These are phyloP conservation scores for Orbilia oligospora DNA, from an alignment of 2,329 filamentous ascomycete genomes.

Conservation along the genomic window DNA sequence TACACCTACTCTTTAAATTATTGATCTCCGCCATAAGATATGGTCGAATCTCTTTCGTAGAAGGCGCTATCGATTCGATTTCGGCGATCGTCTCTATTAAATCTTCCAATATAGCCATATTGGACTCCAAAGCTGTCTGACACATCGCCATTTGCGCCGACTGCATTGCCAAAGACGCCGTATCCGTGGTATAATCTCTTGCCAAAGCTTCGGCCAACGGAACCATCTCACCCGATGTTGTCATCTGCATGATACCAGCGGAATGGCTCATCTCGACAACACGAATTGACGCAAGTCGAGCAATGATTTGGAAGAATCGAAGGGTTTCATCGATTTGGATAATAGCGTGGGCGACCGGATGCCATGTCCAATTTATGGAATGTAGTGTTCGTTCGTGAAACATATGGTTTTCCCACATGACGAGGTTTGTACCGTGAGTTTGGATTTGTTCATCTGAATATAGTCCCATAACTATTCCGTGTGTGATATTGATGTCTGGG, in stretches of 20 bases:
- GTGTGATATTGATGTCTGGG: conserved; percentile 31
- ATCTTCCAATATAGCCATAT: conserved; percentile 36
- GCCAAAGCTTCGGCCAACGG: conserved; percentile 34
- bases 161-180: conserved; percentile 33
- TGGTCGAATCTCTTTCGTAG: conserved; percentile 16
- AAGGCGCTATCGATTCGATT: conserved; percentile 13
- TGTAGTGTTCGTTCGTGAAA: conserved; percentile 23
- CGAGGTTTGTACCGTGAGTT: conserved; percentile 13
- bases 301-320: conserved; percentile 38
- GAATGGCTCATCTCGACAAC: conserved; percentile 37
- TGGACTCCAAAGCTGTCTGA: conserved; percentile 29
- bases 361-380: conserved; percentile 37
- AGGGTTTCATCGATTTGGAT: conserved; percentile 34
- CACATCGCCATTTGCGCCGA: conserved; percentile 28
- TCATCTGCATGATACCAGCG: conserved; percentile 35
- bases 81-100: conserved; percentile 22
- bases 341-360: conserved; percentile 34
- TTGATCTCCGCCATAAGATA: conserved; percentile 34
- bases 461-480: conserved; percentile 31
- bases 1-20: conserved; percentile 39
- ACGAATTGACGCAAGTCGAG: conserved; percentile 34
- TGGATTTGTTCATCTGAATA: conserved; percentile 37
- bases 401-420: conserved; percentile 48
- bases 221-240: conserved; percentile 28
- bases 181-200: conserved; percentile 42